phyloP scores from a whole-genome alignment of 2,329 filamentous ascomycete species.

The Fusarium luffae region DNA sequence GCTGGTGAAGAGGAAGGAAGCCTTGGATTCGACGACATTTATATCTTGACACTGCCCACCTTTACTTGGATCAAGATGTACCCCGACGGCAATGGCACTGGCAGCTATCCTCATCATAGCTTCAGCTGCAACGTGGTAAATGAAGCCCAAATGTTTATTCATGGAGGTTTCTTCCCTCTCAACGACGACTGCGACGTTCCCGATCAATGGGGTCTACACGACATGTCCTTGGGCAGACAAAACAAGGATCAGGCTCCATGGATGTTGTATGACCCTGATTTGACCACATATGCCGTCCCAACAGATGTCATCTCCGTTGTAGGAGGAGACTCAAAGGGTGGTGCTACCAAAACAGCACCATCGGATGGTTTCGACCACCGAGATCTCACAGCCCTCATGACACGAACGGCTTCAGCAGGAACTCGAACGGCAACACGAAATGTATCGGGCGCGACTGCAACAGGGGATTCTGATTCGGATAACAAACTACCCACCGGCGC shows the following conservation, averaged over 20 bases:
- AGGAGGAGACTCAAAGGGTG: conserved; percentile 61
- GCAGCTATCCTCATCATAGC: conserved; percentile 62
- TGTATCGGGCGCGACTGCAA: conserved; percentile 42
- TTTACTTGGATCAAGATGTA: conserved; percentile 71
- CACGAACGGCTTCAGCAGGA: conserved; percentile 58
- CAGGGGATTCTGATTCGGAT: neutral
- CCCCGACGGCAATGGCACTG: conserved; percentile 54
- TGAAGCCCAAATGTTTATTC: conserved; percentile 69
- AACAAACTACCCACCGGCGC: conserved; percentile 51
- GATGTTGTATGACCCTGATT: conserved; percentile 61
- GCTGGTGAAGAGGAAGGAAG: conserved; percentile 59
- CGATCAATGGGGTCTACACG: conserved; percentile 65
- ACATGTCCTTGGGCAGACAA: conserved; percentile 65
- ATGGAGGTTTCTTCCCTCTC: conserved; percentile 68
- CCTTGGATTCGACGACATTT: conserved; percentile 68
- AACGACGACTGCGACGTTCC: conserved; percentile 62
- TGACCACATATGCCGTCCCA: conserved; percentile 65
- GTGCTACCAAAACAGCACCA: conserved; percentile 64
- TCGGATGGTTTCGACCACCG: conserved; percentile 59
- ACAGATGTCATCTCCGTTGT: conserved; percentile 60
- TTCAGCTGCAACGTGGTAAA: conserved; percentile 66
- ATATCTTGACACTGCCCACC: conserved; percentile 68
- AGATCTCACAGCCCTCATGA: conserved; percentile 66
- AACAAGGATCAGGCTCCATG: conserved; percentile 59
- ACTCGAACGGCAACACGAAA: conserved; percentile 63